Evolutionary conservation across 768 basidiomycete genomes (phyloP), one percentile per base, ranked within the genome.

Genomic region (Cubamyces sp.): DNA sequence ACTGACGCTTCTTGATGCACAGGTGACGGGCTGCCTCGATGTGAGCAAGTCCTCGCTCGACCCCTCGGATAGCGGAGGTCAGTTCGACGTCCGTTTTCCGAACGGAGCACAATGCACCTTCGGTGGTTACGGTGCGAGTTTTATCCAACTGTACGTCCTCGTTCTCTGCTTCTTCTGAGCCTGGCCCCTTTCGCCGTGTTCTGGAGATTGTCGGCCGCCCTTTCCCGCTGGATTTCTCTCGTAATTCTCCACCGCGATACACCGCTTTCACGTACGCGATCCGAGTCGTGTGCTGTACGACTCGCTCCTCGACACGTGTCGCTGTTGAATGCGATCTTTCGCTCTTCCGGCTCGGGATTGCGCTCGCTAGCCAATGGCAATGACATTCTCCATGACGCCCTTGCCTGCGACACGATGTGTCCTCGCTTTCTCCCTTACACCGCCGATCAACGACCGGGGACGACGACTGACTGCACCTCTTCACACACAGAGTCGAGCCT

Each of bases 31-130:
- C n/a, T 79, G 78, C 53, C 66, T 79, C 46, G 73, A 75, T 52
- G 30, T 61, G 57, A 66, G 73, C 57, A 74, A 76, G 19, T 78
- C 75, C 42, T 68, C 68, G 8, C 67, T 69, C 16, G 66, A 61
- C 19, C 57, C 66, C 14, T 64, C 61, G 48, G 81, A 84, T 43
- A 72, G 74, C 4, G 82, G 82, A 6, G 82, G 82, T 11, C 82
- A 84, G 64, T 77, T 82, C 60, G 82, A 83, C 51, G 73, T 78
- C 45, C 77, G 82, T 23, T 83, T 77, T 66, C 82, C 81, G 1
- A 78, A 83, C 52, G 82, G 82, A n/a, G 82, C 82, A 21, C 79
- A 81, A 51, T 83, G 82, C 70, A 75, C 75, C 3, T 83, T 79
- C 60, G 82, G 82, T 43, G 82, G 82, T 5, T 78, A 76, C 46